phyloP scores from a whole-genome alignment of 2,329 filamentous ascomycete genomes.

The Curvularia lunata region DNA sequence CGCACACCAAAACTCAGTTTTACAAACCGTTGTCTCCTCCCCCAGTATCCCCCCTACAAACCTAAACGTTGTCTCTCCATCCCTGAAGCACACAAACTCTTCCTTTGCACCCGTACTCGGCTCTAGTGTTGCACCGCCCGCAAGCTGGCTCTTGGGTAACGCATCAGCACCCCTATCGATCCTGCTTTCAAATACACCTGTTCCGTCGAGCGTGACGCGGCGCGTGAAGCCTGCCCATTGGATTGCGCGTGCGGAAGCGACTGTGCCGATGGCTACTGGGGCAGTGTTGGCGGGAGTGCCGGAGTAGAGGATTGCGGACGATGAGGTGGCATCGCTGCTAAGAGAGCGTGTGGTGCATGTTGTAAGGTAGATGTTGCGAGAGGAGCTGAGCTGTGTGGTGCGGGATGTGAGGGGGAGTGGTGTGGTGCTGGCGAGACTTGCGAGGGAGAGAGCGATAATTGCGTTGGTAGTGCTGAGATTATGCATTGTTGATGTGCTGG shows the following conservation, averaged over 20 bases:
- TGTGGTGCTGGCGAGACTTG: constrained; percentile 1
- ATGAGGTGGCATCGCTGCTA: constrained; percentile 7
- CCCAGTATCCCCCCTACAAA: constrained; percentile 12
- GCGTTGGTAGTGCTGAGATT: neutral
- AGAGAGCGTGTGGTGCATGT: constrained; percentile 20
- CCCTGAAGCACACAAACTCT: constrained; percentile 29
- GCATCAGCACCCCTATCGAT: constrained; percentile 20
- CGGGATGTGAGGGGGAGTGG: neutral
- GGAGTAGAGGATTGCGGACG: constrained; percentile 20
- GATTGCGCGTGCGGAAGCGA: constrained; percentile 1
- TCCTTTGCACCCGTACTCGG: constrained; percentile 5
- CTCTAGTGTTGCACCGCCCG: constrained; percentile 21
- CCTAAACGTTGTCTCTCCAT: constrained; percentile 21
- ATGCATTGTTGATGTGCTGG: neutral
- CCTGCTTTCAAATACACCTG: constrained; percentile 11
- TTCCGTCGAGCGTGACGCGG: constrained; percentile 2
- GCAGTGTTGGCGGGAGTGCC: constrained; percentile 5
- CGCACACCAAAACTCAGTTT: constrained; percentile 29
- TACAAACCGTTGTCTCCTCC: constrained; percentile 15
- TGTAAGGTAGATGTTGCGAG: constrained; percentile 22
- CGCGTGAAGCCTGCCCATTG: constrained; percentile 14
- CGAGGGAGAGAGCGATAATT: neutral
- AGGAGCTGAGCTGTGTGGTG: constrained; percentile 6
- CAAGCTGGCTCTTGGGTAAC: constrained; percentile 21
- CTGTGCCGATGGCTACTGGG: constrained; percentile 14